A percentile compares a stretch with the other conserved stretches of the same genome.
These are phyloP conservation scores for Letharia lupina DNA, from an alignment of 495 filamentous ascomycete genomes.

Conservation along the genomic window DNA sequence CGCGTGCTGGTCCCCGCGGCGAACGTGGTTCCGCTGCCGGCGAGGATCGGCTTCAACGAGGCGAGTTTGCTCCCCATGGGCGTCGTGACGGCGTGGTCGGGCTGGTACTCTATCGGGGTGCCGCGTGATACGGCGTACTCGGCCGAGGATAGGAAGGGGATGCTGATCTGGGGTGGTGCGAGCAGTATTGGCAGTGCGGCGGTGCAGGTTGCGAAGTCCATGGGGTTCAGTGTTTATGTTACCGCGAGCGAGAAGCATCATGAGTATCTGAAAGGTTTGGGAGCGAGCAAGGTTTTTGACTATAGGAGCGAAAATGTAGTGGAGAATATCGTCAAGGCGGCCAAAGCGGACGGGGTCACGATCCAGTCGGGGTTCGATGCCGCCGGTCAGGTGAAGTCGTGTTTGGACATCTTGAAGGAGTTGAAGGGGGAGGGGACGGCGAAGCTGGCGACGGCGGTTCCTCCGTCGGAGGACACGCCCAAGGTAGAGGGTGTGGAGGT, in stretches of 20 bases:
- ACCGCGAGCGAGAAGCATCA: slow-evolving; percentile 41
- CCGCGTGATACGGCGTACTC: slow-evolving; percentile 28
- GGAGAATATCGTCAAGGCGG: slow-evolving; percentile 36
- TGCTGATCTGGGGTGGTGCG: slow-evolving; percentile 44
- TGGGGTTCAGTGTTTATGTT: slow-evolving; percentile 42
- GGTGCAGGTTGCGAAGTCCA: slow-evolving; percentile 35
- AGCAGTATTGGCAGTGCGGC: slow-evolving; percentile 37
- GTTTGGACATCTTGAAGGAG: slow-evolving; percentile 35
- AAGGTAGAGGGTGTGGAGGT: slow-evolving; percentile 34
- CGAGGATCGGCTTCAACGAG: slow-evolving; percentile 35
- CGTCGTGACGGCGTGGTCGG: slow-evolving; percentile 31
- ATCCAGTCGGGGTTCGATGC: slow-evolving; percentile 39
- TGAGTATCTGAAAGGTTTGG: slow-evolving; percentile 38
- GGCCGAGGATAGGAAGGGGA: slow-evolving; percentile 28
- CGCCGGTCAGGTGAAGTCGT: slow-evolving; percentile 29
- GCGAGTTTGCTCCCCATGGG: slow-evolving; percentile 40
- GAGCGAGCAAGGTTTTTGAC: slow-evolving; percentile 43
- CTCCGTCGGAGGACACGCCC: slow-evolving; percentile 28
- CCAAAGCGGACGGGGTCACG: slow-evolving; percentile 33
- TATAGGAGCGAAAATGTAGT: slow-evolving; percentile 40
- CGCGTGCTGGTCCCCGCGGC: slow-evolving; percentile 32
- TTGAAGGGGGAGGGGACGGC: slow-evolving; percentile 30
- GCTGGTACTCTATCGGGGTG: slow-evolving; percentile 33
- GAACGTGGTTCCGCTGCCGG: slow-evolving; percentile 32
- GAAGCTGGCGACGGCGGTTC: slow-evolving; percentile 35